Conservation (phyloP, 2,329 filamentous ascomycete genomes). For the Curvularia sp. region DNA sequence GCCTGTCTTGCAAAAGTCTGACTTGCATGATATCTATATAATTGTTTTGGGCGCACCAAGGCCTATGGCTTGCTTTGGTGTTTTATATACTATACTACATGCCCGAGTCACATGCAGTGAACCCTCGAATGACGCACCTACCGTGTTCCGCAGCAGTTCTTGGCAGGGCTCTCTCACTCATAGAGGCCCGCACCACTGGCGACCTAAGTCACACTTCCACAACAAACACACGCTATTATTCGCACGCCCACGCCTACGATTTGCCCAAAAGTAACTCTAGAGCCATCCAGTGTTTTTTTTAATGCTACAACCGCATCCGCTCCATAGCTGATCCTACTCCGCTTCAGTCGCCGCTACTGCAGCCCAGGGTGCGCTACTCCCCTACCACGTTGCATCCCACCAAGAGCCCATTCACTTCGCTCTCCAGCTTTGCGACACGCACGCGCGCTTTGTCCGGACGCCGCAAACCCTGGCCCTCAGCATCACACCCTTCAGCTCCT, state of each 20-base stretch:
- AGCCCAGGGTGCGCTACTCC: constrained; percentile 32
- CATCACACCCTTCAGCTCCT: constrained; percentile 2
- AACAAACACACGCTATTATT: constrained; percentile 34
- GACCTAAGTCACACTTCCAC: constrained; percentile 28
- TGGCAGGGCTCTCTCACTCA: constrained; percentile 15
- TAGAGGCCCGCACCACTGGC: constrained; percentile 18
- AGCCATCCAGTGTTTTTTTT: constrained; percentile 11
- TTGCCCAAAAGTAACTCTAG: constrained; percentile 1
- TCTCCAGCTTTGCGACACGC: constrained; percentile 11
- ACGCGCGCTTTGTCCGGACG: constrained; percentile 6
- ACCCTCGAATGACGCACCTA: constrained; percentile 24
- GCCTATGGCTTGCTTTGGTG: constrained; percentile 6
- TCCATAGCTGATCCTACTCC: constrained; percentile 32
- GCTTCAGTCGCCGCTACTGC: constrained; percentile 38
- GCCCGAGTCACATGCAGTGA: constrained; percentile 16
- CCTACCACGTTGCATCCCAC: constrained; percentile 38
- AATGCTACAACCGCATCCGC: constrained; percentile 17
- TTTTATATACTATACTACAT: neutral
- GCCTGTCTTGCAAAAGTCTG: constrained; percentile 18
- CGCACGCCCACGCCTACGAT: constrained; percentile 16
- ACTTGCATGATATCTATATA: constrained; percentile 9
- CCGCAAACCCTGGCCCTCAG: constrained; percentile 3
- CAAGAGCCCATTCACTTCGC: constrained; percentile 25
- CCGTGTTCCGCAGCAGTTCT: constrained; percentile 14
- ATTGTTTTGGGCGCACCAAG: constrained; percentile 10